phyloP scores from a whole-genome alignment of 106 monocot species.

The Amphibolis antarctica region DNA sequence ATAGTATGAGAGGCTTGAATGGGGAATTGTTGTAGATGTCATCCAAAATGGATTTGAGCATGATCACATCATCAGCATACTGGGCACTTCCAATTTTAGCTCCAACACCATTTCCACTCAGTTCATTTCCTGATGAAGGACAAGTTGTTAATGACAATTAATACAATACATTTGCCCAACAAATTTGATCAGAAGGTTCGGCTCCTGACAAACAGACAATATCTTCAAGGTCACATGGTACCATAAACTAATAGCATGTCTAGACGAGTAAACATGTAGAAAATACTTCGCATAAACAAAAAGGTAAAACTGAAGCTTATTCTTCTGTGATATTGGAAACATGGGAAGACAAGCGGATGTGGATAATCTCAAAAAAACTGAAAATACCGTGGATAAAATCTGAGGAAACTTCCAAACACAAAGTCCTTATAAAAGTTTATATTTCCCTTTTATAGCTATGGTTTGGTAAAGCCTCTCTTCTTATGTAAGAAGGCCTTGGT shows the following conservation, averaged over 20 bases:
- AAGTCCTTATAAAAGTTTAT: neutral
- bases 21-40: conserved; percentile 29
- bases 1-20: conserved; percentile 52
- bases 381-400: too few species aligned
- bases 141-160: neutral
- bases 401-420: too few species aligned
- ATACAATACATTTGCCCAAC: neutral
- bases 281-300: too few species aligned
- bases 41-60: conserved; percentile 47
- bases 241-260: too few species aligned
- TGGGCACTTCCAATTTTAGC: conserved; percentile 46
- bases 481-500: neutral
- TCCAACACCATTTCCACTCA: conserved; percentile 72
- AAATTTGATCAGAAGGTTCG: neutral
- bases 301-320: too few species aligned
- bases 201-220: neutral
- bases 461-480: neutral
- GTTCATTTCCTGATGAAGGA: conserved; percentile 61
- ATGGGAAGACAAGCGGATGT: too few species aligned
- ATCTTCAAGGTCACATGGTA: too few species aligned
- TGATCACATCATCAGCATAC: conserved; percentile 52
- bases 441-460: neutral
- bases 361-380: too few species aligned
- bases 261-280: too few species aligned
- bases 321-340: too few species aligned